Base-by-base conservation (phyloP, 2,329 filamentous ascomycete species). In the Aphanocladium album region DNA sequence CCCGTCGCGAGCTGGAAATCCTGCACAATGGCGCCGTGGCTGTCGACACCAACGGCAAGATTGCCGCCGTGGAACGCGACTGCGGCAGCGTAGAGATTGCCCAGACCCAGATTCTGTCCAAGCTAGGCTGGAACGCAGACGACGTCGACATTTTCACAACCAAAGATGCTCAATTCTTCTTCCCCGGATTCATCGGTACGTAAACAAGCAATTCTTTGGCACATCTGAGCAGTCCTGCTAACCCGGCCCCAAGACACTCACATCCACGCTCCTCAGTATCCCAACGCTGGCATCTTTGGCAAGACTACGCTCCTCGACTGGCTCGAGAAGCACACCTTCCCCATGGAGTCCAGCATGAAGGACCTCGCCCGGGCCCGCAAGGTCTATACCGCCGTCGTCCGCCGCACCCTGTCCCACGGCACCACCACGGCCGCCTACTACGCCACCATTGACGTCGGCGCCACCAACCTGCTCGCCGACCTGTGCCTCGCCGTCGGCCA, bases 371-470 rank as follows among this genome's bases (percentile, higher is more conserved):
- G 84, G 68, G 91, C 92, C 1, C 79, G 79, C 16, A 80, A 78
- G 39, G 87, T 96, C 63, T 99, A 98, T 76, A 82, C 83, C 25
- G 87, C 89, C 61, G 89, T 90, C 64, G 84, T 99, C 64, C 80
- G 85, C 33, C 86, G 90, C 51, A 96, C 92, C 0, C 83, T 99
- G 12, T 83, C 90, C 23, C 87, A 97, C 71, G 95, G 95, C 64
- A 99, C 95, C 11, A 99, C 95, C 0, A 95, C 90, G 12, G 92
- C 92, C 6, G 85, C 91, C n/a, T 98, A 98, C 80, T 98, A 90
- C 73, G 93, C 93, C 62, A 98, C 95, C 27, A 86, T 91, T 64
- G 88, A 96, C 72, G 89, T 96, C 1, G 80, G 84, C 1, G 86
- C 92, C 1, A 99, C 95, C n/a, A 97, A 96, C 71, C 82, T 96